A percentile compares a stretch with the other conserved stretches of the same genome.
These are phyloP conservation scores for Eimeria falciformis DNA, from an alignment of 169 alveolate genomes.

Conservation along the genomic window DNA sequence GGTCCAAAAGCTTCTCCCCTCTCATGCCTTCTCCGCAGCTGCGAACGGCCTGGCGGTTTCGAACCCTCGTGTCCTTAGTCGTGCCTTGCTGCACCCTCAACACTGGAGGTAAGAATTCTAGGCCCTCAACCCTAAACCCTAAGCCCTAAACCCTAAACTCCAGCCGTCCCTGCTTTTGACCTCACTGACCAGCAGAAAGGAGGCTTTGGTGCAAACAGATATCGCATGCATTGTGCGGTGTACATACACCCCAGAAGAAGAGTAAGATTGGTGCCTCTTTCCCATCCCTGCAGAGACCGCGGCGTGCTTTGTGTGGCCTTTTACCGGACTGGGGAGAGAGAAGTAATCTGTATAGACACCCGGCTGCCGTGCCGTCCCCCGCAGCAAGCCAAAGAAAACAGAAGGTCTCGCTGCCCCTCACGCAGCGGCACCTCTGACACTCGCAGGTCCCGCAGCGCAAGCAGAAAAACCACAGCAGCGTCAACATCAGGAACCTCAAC, in stretches of 20 bases:
- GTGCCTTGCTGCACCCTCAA: slow-evolving; percentile 39
- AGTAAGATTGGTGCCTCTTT: no score
- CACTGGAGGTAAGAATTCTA: slow-evolving; percentile 37
- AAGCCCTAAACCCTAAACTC: no score
- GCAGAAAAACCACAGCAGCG: no score
- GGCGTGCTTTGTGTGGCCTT: slow-evolving; percentile 42
- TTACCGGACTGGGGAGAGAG: slow-evolving; percentile 48
- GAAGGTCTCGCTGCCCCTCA: slow-evolving; percentile 43
- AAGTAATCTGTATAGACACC: slow-evolving; percentile 55
- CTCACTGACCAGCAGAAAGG: no score
- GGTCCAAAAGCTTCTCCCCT: slow-evolving; percentile 28
- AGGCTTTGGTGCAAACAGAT: no score
- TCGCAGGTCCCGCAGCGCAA: slow-evolving; percentile 25
- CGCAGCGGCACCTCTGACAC: neutral
- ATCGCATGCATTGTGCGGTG: no score
- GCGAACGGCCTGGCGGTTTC: slow-evolving; percentile 60
- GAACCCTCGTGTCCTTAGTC: slow-evolving; percentile 22
- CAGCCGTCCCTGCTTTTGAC: no score
- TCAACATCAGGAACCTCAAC: slow-evolving; percentile 19
- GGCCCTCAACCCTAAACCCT: neutral
- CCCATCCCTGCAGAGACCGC: slow-evolving; percentile 37
- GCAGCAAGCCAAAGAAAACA: slow-evolving; percentile 57
- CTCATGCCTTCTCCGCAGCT: slow-evolving; percentile 43
- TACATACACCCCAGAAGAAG: no score
- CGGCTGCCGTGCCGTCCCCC: slow-evolving; percentile 54